A percentile compares a stretch with the other conserved stretches of the same genome.
Evolutionary conservation across 345 rosid species (phyloP).

Genomic region (Geranium rotundifolium): DNA sequence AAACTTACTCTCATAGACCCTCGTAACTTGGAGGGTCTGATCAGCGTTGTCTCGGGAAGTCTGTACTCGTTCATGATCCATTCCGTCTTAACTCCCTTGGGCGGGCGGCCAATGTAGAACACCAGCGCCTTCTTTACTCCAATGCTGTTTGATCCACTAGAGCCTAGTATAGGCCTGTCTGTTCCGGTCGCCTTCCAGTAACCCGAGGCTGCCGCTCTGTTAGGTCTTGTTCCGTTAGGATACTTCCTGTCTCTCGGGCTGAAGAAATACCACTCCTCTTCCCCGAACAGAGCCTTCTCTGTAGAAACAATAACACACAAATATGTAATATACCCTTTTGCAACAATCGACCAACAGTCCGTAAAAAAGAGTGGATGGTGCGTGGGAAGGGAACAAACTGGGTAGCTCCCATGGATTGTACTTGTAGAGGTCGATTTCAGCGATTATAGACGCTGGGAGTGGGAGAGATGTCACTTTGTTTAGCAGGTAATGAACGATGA

Average conservation of each 20-base stretch:
- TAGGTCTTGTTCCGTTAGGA: slow-evolving; percentile 29
- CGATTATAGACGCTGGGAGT: slow-evolving; percentile 35
- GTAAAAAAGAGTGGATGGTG: no score
- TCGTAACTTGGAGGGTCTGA: slow-evolving; percentile 18
- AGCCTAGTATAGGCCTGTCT: slow-evolving; percentile 28
- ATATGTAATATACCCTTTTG: no score
- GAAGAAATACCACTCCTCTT: slow-evolving; percentile 60
- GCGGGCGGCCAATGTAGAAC: slow-evolving; percentile 33
- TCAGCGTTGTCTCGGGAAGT: slow-evolving; percentile 13
- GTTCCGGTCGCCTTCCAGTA: slow-evolving; percentile 41
- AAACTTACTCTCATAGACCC: slow-evolving; percentile 47
- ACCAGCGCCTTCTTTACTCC: slow-evolving; percentile 48
- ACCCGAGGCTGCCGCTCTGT: slow-evolving; percentile 33
- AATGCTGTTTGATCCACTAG: slow-evolving; percentile 22
- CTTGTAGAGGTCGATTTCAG: slow-evolving; percentile 40
- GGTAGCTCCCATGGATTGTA: slow-evolving; percentile 49
- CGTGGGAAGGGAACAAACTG: slow-evolving; percentile 16
- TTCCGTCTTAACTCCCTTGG: slow-evolving; percentile 37
- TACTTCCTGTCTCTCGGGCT: slow-evolving; percentile 41
- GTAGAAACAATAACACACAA: slow-evolving; percentile 9
- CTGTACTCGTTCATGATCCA: slow-evolving; percentile 51
- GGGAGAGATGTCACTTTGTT: slow-evolving; percentile 33
- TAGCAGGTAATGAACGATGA: slow-evolving; percentile 33
- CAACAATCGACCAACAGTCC: no score
- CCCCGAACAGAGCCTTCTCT: slow-evolving; percentile 68